These are phyloP conservation scores for Trypanosomatidae sp. DNA, from an alignment of 208 protist species.

Conservation along the genomic window DNA sequence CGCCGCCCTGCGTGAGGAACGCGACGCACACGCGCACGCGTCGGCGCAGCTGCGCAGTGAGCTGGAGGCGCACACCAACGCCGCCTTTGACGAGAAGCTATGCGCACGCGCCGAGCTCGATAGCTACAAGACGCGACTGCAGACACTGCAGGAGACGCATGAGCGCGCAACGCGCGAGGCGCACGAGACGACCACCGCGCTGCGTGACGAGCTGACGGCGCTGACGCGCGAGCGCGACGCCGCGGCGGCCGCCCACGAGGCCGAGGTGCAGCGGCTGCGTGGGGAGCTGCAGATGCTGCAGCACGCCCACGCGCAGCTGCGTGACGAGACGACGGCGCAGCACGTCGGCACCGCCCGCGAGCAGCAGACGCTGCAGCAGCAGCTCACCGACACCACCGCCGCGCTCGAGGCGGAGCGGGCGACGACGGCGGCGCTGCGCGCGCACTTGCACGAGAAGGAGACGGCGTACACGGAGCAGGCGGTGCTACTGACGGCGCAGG, in stretches of 20 bases:
- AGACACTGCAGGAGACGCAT: conserved; percentile 57
- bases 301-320: conserved; percentile 18
- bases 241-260: conserved; percentile 9
- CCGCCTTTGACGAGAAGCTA: conserved; percentile 52
- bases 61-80: conserved; percentile 25
- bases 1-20: conserved; percentile 46
- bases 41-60: conserved; percentile 28
- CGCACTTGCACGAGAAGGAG: conserved; percentile 31
- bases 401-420: conserved; percentile 35
- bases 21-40: conserved; percentile 60
- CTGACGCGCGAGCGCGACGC: conserved; percentile 18
- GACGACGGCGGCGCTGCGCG: conserved; percentile 29
- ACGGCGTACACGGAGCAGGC: conserved; percentile 58
- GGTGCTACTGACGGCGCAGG: conserved; percentile 66
- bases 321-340: no score
- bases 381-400: conserved; percentile 69
- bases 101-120: conserved; percentile 60
- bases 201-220: conserved; percentile 37
- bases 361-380: conserved; percentile 51
- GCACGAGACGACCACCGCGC: conserved; percentile 55
- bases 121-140: conserved; percentile 50
- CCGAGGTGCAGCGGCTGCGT: conserved; percentile 10
- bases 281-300: conserved; percentile 8
- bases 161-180: conserved; percentile 63
- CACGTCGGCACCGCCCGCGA: conserved; percentile 6